Evolutionary conservation across 164 flowering plant genomes (phyloP), one percentile per base, ranked within the genome.

Genomic region (Chimonanthus salicifolius): DNA sequence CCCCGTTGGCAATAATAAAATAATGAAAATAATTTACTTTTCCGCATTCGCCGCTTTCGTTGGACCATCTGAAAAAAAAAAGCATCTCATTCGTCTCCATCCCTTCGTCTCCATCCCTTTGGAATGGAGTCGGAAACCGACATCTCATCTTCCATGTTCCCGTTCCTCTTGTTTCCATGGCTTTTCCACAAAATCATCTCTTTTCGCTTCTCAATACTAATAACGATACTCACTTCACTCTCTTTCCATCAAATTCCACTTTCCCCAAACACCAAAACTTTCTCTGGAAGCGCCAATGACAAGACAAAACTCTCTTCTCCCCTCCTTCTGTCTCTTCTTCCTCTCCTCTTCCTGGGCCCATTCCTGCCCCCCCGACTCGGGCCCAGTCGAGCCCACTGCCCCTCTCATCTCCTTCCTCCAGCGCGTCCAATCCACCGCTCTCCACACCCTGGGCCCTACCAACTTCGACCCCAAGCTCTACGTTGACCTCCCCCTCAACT

Each of bases 401-500:
- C 90, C 94, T 4, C 73, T 92, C 51, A 70, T 93, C 44, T 47
- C 47, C 47, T 90, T 93, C 82, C 88, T 95, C 8, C 85, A 88
- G 70, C 47, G 65, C 5, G 21, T 93, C 5, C 99, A 95, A 75
- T 74, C 79, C 43, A 74, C 88, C 1, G 97, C 99, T 0, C 83
- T 88, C n/a, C 9, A 49, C 3, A 76, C 97, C 18, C 83, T 76
- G 45, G 92, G 90, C 0, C 67, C 70, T 2, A 54, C 78, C 2
- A 18, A 69, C n/a, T 90, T 93, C 74, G 99, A 93, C 74, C 94
- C 98, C 0, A 93, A 95, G 68, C 75, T 73, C 1, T 93, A 89
- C 77, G 86, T 92, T 2, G 98, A 95, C 60, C 69, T 92, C 74
- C 86, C 94, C 2, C 70, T 93, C 73, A 92, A 84, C 75, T 72